A percentile compares a stretch with the other conserved stretches of the same genome.
phyloP scores from a whole-genome alignment of 139 green algal species.

The Haematococcus lacustris region DNA sequence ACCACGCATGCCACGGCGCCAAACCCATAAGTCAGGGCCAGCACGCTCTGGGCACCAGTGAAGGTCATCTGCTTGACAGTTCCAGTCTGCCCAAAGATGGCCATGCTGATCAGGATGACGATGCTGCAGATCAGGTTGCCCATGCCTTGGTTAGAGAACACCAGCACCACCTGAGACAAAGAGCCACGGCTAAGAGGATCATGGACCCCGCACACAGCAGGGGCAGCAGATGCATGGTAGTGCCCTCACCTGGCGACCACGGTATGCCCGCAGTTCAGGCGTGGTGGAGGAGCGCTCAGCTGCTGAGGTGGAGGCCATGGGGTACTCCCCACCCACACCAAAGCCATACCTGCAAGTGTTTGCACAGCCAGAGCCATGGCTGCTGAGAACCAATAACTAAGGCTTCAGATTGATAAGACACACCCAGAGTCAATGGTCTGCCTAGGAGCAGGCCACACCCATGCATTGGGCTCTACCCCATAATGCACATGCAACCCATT shows the following conservation, averaged over 20 bases:
- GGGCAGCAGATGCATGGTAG: too few relatives aligned
- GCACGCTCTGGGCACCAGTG: background rate
- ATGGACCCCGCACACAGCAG: too few relatives aligned
- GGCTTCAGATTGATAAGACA: background rate
- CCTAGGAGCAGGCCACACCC: background rate
- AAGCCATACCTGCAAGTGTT: conserved; percentile 36
- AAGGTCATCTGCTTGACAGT: background rate
- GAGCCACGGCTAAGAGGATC: too few relatives aligned
- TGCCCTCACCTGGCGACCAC: conserved; percentile 32
- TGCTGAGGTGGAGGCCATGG: conserved; percentile 63
- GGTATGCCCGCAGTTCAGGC: conserved; percentile 30
- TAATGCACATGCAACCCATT: background rate
- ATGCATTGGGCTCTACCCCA: background rate
- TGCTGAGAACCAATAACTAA: background rate
- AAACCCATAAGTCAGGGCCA: conserved; percentile 18
- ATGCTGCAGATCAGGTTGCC: conserved; percentile 42
- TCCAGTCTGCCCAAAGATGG: conserved; percentile 22
- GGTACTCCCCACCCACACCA: conserved; percentile 64
- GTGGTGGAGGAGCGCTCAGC: conserved; percentile 61
- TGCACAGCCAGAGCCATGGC: background rate
- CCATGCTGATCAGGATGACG: conserved; percentile 34
- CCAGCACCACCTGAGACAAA: too few relatives aligned
- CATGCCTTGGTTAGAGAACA: conserved; percentile 51
- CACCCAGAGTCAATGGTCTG: conserved; percentile 20
- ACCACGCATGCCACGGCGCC: conserved; percentile 10